These are phyloP conservation scores for Stemphylium beticola DNA, from an alignment of 2,329 filamentous ascomycete genomes.

Conservation along the genomic window DNA sequence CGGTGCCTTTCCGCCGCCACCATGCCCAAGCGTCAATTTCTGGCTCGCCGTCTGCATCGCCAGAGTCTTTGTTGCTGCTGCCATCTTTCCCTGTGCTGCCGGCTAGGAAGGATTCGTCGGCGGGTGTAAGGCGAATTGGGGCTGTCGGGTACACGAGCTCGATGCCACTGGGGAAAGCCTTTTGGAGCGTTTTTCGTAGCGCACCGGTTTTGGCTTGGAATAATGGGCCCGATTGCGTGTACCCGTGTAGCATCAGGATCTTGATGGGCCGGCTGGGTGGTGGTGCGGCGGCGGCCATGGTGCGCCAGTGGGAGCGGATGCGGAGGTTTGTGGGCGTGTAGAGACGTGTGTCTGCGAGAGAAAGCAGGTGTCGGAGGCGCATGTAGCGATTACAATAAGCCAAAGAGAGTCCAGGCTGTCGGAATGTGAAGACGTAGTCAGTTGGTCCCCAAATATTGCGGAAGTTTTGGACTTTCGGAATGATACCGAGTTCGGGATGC, in stretches of 20 bases:
- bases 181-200: slow-evolving; percentile 78
- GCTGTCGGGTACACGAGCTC: slow-evolving; percentile 56
- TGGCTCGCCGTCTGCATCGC: slow-evolving; percentile 50
- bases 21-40: slow-evolving; percentile 78
- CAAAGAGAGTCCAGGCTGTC: not conserved
- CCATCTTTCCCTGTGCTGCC: slow-evolving; percentile 21
- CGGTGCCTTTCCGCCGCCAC: slow-evolving; percentile 72
- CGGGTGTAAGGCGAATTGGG: slow-evolving; percentile 50
- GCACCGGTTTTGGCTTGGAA: slow-evolving; percentile 91
- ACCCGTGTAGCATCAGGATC: slow-evolving; percentile 67
- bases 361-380: slow-evolving; percentile 7
- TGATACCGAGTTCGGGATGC: slow-evolving; percentile 11
- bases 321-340: slow-evolving; percentile 20
- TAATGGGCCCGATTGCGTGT: slow-evolving; percentile 84
- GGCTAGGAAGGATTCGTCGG: slow-evolving; percentile 61
- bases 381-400: not conserved
- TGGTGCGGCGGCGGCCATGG: slow-evolving; percentile 39
- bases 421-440: not conserved
- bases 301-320: slow-evolving; percentile 29
- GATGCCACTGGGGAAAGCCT: slow-evolving; percentile 68
- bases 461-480: slow-evolving; percentile 5
- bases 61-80: slow-evolving; percentile 46
- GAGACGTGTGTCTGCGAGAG: slow-evolving; percentile 10
- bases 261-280: slow-evolving; percentile 48
- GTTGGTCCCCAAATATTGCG: not conserved